Conservation (phyloP, 768 basidiomycete species). For the Russula ochroleuca region DNA sequence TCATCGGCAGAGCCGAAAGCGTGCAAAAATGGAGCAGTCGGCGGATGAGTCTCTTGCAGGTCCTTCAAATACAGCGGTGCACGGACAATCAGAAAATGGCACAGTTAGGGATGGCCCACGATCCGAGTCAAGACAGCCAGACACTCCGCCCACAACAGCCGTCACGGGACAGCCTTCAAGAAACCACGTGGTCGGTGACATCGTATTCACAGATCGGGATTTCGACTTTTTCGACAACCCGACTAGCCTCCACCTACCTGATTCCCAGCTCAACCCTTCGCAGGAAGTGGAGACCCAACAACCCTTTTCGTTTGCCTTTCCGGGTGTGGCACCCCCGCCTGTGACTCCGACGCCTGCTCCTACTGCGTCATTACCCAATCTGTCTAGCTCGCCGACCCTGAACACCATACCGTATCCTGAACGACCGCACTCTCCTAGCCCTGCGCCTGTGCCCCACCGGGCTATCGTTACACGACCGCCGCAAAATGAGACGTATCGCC, state of each 20-base stretch:
- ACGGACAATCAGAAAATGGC: neutral
- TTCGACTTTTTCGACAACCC: slow-evolving; percentile 29
- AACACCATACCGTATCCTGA: slow-evolving; percentile 25
- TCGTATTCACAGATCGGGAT: slow-evolving; percentile 28
- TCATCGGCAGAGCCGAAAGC: slow-evolving; percentile 50
- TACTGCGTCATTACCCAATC: slow-evolving; percentile 15
- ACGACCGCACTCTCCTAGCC: slow-evolving; percentile 27
- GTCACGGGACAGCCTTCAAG: slow-evolving; percentile 5
- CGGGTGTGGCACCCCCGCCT: slow-evolving; percentile 5
- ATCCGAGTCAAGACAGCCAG: slow-evolving; percentile 9
- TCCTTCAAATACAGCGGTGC: slow-evolving; percentile 8
- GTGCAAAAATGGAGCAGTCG: slow-evolving; percentile 37
- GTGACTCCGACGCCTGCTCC: slow-evolving; percentile 20
- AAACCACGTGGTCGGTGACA: slow-evolving; percentile 18
- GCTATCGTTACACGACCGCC: slow-evolving; percentile 10
- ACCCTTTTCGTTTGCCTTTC: slow-evolving; percentile 26
- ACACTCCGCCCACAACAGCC: neutral
- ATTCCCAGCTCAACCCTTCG: slow-evolving; percentile 10
- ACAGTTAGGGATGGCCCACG: neutral
- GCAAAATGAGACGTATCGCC: slow-evolving; percentile 22
- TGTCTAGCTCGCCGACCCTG: slow-evolving; percentile 16
- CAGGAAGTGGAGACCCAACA: slow-evolving; percentile 21
- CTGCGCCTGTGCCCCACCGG: slow-evolving; percentile 21
- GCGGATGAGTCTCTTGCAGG: slow-evolving; percentile 25
- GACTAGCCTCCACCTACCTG: slow-evolving; percentile 16